These are phyloP conservation scores for Acanthamoeba culbertsoni DNA, from an alignment of 208 protist species.

Conservation along the genomic window DNA sequence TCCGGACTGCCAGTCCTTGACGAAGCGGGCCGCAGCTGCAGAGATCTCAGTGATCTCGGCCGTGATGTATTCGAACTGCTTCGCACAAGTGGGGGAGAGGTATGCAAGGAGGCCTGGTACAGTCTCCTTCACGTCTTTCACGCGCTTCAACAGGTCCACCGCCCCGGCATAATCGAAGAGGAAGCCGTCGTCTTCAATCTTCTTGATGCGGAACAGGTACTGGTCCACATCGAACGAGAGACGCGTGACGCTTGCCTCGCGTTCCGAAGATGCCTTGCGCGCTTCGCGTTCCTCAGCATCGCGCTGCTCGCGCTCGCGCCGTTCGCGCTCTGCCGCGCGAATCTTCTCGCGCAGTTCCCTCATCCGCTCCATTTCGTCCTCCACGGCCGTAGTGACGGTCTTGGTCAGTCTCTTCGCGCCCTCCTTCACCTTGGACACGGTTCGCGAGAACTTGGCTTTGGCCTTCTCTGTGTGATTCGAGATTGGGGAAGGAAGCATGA, in stretches of 20 bases:
- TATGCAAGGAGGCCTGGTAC: neutral
- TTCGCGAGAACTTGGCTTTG: neutral
- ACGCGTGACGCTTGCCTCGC: neutral
- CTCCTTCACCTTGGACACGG: neutral
- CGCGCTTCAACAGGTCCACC: neutral
- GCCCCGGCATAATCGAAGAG: neutral
- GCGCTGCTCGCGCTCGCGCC: neutral
- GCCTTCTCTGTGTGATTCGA: neutral
- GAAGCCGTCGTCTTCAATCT: neutral
- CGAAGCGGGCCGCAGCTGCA: neutral
- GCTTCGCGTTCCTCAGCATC: neutral
- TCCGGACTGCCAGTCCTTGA: neutral
- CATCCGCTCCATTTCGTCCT: neutral
- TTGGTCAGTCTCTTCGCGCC: neutral
- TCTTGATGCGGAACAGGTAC: neutral
- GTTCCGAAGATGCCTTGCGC: neutral
- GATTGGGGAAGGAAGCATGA: neutral
- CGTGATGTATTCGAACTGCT: neutral
- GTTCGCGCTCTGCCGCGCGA: neutral
- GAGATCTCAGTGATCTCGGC: neutral
- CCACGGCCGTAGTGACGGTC: neutral
- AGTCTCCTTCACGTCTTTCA: neutral
- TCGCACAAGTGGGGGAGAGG: neutral
- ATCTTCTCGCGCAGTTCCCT: neutral
- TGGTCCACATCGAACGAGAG: neutral